A percentile compares a stretch with the other conserved stretches of the same genome.
These are phyloP conservation scores for Lunasporangiospora selenospora DNA, from an alignment of 192 early-diverging fungal species.

Conservation along the genomic window DNA sequence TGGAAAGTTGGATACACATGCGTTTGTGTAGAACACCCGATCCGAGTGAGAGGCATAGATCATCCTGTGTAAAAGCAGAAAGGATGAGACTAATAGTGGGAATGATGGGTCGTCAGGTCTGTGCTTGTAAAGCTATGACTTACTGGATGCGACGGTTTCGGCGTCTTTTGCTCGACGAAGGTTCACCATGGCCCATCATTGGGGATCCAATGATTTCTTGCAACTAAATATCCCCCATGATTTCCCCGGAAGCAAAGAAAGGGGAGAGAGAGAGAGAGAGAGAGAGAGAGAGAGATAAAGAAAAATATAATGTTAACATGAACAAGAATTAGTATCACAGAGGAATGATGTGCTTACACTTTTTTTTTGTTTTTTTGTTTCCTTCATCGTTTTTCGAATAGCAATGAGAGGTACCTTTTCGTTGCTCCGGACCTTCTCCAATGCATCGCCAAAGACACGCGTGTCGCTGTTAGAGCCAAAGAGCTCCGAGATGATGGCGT, in stretches of 20 bases:
- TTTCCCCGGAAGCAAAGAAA: not conserved
- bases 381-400: not conserved
- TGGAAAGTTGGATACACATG: no score
- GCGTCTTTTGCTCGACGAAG: constrained; percentile 38
- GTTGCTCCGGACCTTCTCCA: constrained; percentile 54
- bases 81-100: not conserved
- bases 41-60: no score
- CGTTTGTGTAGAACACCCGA: no score
- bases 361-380: not conserved
- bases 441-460: constrained; percentile 57
- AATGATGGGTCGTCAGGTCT: not conserved
- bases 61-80: no score
- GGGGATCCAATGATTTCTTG: constrained; percentile 38
- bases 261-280: not conserved
- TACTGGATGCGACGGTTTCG: constrained; percentile 36
- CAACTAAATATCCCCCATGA: constrained; percentile 10
- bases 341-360: not conserved
- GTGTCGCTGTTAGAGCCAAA: constrained; percentile 59
- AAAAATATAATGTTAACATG: no score
- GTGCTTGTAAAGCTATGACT: constrained; percentile 5
- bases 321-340: no score
- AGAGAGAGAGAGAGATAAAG: no score
- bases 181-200: constrained; percentile 42
- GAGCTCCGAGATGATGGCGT: constrained; percentile 53
- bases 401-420: constrained; percentile 25